A percentile compares a stretch with the other conserved stretches of the same genome.
Evolutionary conservation across 148 eudicot species (phyloP).

Genomic region (Spergularia bocconei): DNA sequence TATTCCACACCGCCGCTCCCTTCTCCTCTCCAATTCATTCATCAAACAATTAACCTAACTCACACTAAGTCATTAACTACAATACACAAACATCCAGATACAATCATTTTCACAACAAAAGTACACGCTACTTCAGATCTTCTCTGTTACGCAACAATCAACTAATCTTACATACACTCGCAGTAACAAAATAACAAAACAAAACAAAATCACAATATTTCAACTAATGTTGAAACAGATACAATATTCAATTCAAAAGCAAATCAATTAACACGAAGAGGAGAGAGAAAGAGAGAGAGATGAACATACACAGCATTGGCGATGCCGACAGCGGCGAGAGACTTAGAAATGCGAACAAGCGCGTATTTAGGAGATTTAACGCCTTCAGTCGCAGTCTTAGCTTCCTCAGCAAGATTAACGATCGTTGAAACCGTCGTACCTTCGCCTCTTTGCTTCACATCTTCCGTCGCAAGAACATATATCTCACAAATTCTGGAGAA

Average conservation of each 20-base stretch:
- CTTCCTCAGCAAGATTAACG: constrained; percentile 79
- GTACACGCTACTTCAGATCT: too few relatives aligned
- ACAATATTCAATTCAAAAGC: neutral
- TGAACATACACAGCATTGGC: constrained; percentile 76
- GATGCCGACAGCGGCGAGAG: constrained; percentile 82
- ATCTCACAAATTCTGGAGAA: neutral
- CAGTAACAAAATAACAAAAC: too few relatives aligned
- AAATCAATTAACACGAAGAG: neutral
- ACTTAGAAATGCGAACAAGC: constrained; percentile 52
- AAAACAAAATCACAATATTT: too few relatives aligned
- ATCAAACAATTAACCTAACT: too few relatives aligned
- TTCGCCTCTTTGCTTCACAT: constrained; percentile 66
- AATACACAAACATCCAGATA: too few relatives aligned
- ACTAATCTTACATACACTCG: too few relatives aligned
- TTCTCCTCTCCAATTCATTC: too few relatives aligned
- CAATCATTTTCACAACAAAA: too few relatives aligned
- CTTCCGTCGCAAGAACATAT: constrained; percentile 72
- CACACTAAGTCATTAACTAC: too few relatives aligned
- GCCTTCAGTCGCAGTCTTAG: constrained; percentile 65
- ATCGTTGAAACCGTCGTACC: constrained; percentile 53
- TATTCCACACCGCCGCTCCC: too few relatives aligned
- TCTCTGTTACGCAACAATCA: too few relatives aligned
- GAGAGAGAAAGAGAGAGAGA: neutral
- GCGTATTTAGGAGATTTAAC: constrained; percentile 58
- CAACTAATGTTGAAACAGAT: neutral